These are phyloP conservation scores for Picochlorum sp. DNA, from an alignment of 139 green algal species.

Conservation along the genomic window DNA sequence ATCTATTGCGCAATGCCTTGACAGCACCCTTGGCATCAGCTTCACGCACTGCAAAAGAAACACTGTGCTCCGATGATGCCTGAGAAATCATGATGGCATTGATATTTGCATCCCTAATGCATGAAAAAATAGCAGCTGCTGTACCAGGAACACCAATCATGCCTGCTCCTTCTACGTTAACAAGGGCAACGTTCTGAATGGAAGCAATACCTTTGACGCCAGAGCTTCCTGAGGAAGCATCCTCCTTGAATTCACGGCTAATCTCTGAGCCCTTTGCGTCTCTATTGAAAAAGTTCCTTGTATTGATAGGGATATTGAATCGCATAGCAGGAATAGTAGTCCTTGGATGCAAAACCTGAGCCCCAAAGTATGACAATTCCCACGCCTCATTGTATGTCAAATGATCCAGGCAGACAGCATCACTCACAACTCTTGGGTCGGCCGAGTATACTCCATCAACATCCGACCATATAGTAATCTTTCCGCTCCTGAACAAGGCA, in stretches of 20 bases:
- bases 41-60: conserved; percentile 91
- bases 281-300: conserved; percentile 96
- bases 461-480: conserved; percentile 98
- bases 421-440: conserved; percentile 80
- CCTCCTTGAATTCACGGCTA: conserved; percentile 20
- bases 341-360: conserved; percentile 94
- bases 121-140: conserved; percentile 76
- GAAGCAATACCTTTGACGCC: conserved; percentile 95
- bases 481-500: conserved; percentile 56
- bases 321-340: conserved; percentile 94
- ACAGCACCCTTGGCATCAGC: conserved; percentile 38
- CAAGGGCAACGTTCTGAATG: conserved; percentile 87
- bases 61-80: conserved; percentile 87
- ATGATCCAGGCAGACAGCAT: conserved; percentile 23
- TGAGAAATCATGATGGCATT: conserved; percentile 98
- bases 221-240: conserved; percentile 2
- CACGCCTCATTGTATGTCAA: conserved; percentile 94
- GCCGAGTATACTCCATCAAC: conserved; percentile 93
- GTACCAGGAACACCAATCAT: conserved; percentile 96
- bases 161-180: conserved; percentile 94
- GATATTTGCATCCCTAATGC: conserved; percentile 73
- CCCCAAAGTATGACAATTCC: conserved; percentile 97
- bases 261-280: conserved; percentile 35
- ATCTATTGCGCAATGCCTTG: conserved; percentile 41
- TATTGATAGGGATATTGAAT: conserved; percentile 87